Evolutionary conservation across 2,329 filamentous ascomycete genomes (phyloP).

Genomic region (Achaetomium macrosporum): DNA sequence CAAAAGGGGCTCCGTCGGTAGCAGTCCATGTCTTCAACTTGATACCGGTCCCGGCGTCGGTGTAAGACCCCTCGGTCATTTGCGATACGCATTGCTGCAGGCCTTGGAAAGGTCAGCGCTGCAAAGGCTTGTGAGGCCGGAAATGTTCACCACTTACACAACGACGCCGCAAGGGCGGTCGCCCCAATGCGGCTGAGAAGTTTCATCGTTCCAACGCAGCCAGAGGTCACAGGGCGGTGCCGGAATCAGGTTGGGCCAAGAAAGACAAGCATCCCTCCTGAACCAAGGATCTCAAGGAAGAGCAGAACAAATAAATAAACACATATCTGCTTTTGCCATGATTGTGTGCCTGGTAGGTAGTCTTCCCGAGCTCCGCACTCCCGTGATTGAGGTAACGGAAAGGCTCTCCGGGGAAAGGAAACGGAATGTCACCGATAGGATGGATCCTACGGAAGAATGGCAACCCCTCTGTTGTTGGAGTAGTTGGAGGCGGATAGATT

Average conservation of each 20-base stretch:
- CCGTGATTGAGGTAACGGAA: constrained; percentile 23
- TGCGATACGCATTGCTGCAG: constrained; percentile 21
- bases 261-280: constrained; percentile 16
- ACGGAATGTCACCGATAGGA: constrained; percentile 26
- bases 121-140: not conserved
- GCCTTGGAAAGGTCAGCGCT: constrained; percentile 11
- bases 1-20: constrained; percentile 16
- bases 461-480: constrained; percentile 15
- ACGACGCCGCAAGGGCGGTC: constrained; percentile 21
- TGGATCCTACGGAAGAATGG: constrained; percentile 24
- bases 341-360: not conserved
- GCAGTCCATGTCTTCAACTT: constrained; percentile 23
- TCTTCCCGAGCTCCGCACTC: constrained; percentile 19
- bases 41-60: constrained; percentile 22
- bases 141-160: constrained; percentile 19
- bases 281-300: not conserved
- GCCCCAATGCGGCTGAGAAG: constrained; percentile 21
- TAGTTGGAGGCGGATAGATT: constrained; percentile 22
- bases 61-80: constrained; percentile 20
- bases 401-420: constrained; percentile 18
- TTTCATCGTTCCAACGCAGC: constrained; percentile 23
- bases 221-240: constrained; percentile 14
- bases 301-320: constrained; percentile 18
- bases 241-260: constrained; percentile 14
- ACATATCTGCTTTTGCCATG: not conserved